phyloP scores from a whole-genome alignment of 2,329 filamentous ascomycete genomes.

The Bipolaris bicolor region DNA sequence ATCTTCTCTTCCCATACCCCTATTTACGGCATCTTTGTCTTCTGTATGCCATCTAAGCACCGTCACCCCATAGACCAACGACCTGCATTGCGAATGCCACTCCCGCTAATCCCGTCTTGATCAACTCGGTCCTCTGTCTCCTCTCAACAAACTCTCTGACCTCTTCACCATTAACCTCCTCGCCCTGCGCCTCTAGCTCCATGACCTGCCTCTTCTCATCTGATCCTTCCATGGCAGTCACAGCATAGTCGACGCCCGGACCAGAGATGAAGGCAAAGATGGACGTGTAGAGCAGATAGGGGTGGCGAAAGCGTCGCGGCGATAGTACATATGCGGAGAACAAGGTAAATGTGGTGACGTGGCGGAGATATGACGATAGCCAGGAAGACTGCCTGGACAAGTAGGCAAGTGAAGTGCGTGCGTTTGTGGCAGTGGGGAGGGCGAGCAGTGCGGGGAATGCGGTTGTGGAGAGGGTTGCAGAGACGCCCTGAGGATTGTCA shows the following conservation, averaged over 20 bases:
- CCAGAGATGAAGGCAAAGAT: constrained; percentile 64
- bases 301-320: constrained; percentile 76
- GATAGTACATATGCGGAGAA: constrained; percentile 79
- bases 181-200: constrained; percentile 44
- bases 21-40: not conserved
- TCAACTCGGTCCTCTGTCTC: constrained; percentile 51
- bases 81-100: constrained; percentile 55
- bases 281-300: constrained; percentile 87
- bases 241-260: constrained; percentile 47
- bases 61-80: constrained; percentile 59
- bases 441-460: constrained; percentile 80
- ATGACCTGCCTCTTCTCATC: constrained; percentile 32
- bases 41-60: constrained; percentile 20
- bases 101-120: constrained; percentile 52
- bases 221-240: constrained; percentile 31
- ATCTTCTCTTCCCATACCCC: not conserved
- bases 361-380: constrained; percentile 66
- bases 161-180: constrained; percentile 57
- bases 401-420: constrained; percentile 64
- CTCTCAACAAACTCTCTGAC: constrained; percentile 55
- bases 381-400: constrained; percentile 64
- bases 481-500: constrained; percentile 68
- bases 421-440: constrained; percentile 76
- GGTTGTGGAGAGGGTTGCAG: constrained; percentile 79
- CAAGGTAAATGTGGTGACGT: constrained; percentile 73